These are phyloP conservation scores for Candida jianshihensis DNA, from an alignment of 805 yeast genomes.

Conservation along the genomic window DNA sequence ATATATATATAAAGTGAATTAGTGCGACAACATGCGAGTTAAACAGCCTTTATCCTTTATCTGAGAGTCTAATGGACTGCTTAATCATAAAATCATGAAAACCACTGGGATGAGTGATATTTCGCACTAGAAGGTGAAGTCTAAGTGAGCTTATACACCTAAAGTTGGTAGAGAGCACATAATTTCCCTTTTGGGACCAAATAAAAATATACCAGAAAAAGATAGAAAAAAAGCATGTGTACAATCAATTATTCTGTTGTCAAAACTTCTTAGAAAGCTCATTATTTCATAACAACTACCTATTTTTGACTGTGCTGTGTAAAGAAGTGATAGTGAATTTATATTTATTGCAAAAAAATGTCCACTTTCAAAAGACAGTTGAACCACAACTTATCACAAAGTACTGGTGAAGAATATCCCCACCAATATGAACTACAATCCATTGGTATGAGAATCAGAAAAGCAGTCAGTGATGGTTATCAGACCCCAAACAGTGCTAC, in stretches of 20 bases:
- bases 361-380: slow-evolving; percentile 31
- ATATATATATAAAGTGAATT: no score
- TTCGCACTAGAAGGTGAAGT: no score
- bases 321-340: no score
- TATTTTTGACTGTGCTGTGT: no score
- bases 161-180: neutral
- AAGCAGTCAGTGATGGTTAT: slow-evolving; percentile 60
- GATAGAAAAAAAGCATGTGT: neutral
- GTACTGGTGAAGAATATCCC: slow-evolving; percentile 26
- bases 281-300: no score
- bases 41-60: no score
- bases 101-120: no score
- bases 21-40: no score
- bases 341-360: slow-evolving; percentile 5
- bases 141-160: neutral
- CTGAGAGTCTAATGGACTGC: no score
- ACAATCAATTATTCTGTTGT: no score
- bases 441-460: slow-evolving; percentile 67
- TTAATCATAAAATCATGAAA: no score
- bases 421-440: slow-evolving; percentile 38
- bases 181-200: neutral
- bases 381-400: slow-evolving; percentile 19
- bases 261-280: no score
- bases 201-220: neutral
- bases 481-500: slow-evolving; percentile 19